A percentile compares a stretch with the other conserved stretches of the same genome.
phyloP scores from a whole-genome alignment of 345 rosid species.

The Hibiscus mutabilis region DNA sequence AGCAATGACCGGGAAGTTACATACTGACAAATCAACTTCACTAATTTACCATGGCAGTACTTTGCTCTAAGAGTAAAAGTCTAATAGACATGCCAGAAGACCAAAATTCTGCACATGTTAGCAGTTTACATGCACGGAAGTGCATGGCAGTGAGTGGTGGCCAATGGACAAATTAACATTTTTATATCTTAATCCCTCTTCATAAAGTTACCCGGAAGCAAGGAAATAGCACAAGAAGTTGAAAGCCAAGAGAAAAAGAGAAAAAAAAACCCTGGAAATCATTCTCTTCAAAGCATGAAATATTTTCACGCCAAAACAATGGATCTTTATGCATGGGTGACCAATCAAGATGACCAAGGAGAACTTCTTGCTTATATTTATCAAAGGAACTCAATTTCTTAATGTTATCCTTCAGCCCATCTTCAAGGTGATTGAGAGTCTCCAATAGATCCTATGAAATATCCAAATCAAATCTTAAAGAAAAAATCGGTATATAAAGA shows the following conservation, averaged over 20 bases:
- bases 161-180: not conserved
- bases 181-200: not conserved
- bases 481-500: not conserved
- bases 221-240: not conserved
- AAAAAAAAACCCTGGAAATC: slow-evolving; percentile 71
- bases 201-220: not conserved
- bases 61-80: not conserved
- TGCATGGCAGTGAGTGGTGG: not conserved
- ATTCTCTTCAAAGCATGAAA: slow-evolving; percentile 76
- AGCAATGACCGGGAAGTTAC: not conserved
- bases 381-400: slow-evolving; percentile 89
- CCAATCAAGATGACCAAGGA: slow-evolving; percentile 97
- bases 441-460: slow-evolving; percentile 73
- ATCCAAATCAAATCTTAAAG: slow-evolving; percentile 1
- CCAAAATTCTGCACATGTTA: not conserved
- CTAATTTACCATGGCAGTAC: not conserved
- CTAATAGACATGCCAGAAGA: not conserved
- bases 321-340: slow-evolving; percentile 97
- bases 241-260: not conserved
- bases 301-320: slow-evolving; percentile 87
- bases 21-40: not conserved
- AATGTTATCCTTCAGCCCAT: slow-evolving; percentile 71
- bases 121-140: no score
- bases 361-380: slow-evolving; percentile 93
- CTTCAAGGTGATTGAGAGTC: slow-evolving; percentile 76